These are phyloP conservation scores for Knufia fluminis DNA, from an alignment of 2,329 filamentous ascomycete genomes.

Conservation along the genomic window DNA sequence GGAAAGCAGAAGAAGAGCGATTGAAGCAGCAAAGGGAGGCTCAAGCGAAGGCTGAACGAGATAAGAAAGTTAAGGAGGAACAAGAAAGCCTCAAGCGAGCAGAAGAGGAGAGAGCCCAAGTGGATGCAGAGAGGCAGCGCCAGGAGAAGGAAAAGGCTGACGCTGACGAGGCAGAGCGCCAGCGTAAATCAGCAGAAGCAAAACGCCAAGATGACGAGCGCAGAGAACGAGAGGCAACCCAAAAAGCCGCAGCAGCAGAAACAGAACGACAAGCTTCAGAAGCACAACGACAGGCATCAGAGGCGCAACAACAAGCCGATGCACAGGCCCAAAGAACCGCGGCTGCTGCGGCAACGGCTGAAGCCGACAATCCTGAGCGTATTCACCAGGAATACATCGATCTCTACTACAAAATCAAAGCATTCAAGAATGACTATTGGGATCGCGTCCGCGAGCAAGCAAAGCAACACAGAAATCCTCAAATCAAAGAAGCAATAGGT, in stretches of 20 bases:
- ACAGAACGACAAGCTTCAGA: conserved; percentile 15
- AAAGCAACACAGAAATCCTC: conserved; percentile 47
- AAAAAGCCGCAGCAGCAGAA: conserved; percentile 21
- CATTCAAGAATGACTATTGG: conserved; percentile 44
- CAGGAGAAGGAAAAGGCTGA: conserved; percentile 43
- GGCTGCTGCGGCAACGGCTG: conserved; percentile 1
- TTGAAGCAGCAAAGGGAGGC: conserved; percentile 24
- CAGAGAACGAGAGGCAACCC: background rate
- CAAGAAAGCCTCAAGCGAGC: conserved; percentile 26
- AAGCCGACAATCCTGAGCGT: conserved; percentile 24
- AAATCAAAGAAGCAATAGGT: conserved; percentile 57
- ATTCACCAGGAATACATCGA: conserved; percentile 42
- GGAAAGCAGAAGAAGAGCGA: conserved; percentile 29
- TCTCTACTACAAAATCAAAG: conserved; percentile 60
- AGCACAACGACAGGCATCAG: conserved; percentile 26
- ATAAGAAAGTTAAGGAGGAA: conserved; percentile 31
- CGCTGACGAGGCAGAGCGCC: conserved; percentile 28
- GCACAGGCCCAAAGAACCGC: conserved; percentile 25
- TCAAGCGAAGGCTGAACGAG: conserved; percentile 28
- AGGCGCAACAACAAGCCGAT: conserved; percentile 25
- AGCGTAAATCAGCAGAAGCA: conserved; percentile 7
- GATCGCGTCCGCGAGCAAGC: conserved; percentile 34
- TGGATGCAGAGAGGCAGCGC: conserved; percentile 39
- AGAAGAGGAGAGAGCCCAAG: conserved; percentile 26
- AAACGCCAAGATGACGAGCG: conserved; percentile 2